A percentile compares a stretch with the other conserved stretches of the same genome.
phyloP scores from a whole-genome alignment of 345 rosid genomes.

The Clausena lansium region DNA sequence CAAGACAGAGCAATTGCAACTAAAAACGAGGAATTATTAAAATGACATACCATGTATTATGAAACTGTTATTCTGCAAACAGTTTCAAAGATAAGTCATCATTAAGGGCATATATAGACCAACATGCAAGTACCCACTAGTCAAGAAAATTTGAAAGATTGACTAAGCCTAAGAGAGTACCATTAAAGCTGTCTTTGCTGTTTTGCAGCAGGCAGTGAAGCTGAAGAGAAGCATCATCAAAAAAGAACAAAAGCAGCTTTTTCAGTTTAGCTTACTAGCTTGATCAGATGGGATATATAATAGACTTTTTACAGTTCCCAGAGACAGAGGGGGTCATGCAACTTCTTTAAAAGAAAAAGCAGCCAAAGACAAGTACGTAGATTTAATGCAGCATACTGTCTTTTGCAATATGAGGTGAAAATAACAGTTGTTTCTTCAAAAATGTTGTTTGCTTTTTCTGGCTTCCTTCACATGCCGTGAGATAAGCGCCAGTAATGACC shows the following conservation, averaged over 20 bases:
- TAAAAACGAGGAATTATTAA: conserved; percentile 1
- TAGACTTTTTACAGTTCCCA: conserved; percentile 18
- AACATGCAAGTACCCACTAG: background rate
- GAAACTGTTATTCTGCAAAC: conserved; percentile 8
- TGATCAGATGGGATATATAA: background rate
- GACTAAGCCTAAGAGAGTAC: conserved; percentile 7
- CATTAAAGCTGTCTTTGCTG: conserved; percentile 21
- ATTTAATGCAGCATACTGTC: conserved; percentile 14
- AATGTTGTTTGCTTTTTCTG: background rate
- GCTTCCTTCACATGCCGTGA: conserved; percentile 6
- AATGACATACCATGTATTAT: conserved; percentile 17
- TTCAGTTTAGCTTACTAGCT: conserved; percentile 1
- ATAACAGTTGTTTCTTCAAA: conserved; percentile 5
- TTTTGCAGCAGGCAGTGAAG: conserved; percentile 10
- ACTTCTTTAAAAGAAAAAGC: background rate
- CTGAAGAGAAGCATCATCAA: conserved; percentile 4
- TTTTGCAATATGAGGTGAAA: conserved; percentile 6
- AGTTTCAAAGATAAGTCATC: conserved; percentile 6
- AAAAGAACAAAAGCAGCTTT: background rate
- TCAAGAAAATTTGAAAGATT: background rate
- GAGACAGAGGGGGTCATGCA: conserved; percentile 3
- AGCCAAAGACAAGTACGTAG: conserved; percentile 4
- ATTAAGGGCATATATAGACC: background rate
- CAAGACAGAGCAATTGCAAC: background rate
- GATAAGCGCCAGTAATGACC: background rate